A percentile compares a stretch with the other conserved stretches of the same genome.
These are phyloP conservation scores for Myrmaecium sp. DNA, from an alignment of 2,329 filamentous ascomycete species.

Conservation along the genomic window DNA sequence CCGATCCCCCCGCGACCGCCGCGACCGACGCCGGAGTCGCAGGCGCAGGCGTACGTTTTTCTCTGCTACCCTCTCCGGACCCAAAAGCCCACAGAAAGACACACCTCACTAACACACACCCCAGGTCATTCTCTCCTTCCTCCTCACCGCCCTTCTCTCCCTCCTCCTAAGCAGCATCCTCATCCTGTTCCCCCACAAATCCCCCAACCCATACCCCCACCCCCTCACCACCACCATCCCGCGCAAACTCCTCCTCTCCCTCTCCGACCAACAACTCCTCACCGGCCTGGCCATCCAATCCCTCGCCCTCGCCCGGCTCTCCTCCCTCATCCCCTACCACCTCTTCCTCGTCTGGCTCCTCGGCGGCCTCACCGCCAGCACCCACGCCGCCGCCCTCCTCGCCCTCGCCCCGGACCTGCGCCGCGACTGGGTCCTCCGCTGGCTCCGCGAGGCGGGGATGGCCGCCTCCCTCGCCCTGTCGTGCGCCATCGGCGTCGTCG, in stretches of 20 bases:
- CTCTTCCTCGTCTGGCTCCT: constrained; percentile 58
- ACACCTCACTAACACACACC: too few relatives aligned
- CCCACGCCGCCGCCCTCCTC: constrained; percentile 48
- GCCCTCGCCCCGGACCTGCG: constrained; percentile 49
- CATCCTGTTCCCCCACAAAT: constrained; percentile 33
- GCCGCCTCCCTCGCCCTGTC: constrained; percentile 45
- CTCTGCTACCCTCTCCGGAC: neutral
- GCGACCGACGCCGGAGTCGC: constrained; percentile 41
- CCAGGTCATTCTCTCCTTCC: too few relatives aligned
- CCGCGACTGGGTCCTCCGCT: constrained; percentile 48
- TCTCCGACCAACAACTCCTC: constrained; percentile 52
- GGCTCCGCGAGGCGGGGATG: constrained; percentile 50
- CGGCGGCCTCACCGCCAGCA: constrained; percentile 45
- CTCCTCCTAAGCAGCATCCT: constrained; percentile 49
- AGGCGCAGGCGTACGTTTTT: constrained; percentile 33
- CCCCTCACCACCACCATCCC: constrained; percentile 36
- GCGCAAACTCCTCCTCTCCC: constrained; percentile 47
- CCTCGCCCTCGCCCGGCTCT: constrained; percentile 43
- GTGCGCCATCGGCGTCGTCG: constrained; percentile 38
- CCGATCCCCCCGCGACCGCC: constrained; percentile 25
- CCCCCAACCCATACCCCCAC: too few relatives aligned
- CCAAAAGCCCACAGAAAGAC: constrained; percentile 1
- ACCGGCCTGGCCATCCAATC: constrained; percentile 52
- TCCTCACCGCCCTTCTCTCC: constrained; percentile 46
- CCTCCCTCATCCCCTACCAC: constrained; percentile 46